phyloP scores from a whole-genome alignment of 78 protist genomes.

The Anaeramoeba flamelloides region DNA sequence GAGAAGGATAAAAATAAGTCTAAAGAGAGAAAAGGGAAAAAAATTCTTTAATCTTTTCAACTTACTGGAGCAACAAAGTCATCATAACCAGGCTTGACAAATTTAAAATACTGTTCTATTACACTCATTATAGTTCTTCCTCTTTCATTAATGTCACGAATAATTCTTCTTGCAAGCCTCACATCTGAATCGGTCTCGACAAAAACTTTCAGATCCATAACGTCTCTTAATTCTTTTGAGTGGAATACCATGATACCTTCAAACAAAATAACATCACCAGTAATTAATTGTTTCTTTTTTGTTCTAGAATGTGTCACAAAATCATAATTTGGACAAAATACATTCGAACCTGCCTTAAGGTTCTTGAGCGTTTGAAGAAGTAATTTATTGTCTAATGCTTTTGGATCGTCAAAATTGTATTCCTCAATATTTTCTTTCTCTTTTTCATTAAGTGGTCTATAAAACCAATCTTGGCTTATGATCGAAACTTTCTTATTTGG shows the following conservation, averaged over 20 bases:
- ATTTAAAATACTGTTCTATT: slow-evolving; percentile 37
- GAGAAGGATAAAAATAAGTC: too few relatives aligned
- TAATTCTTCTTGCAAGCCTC: slow-evolving; percentile 26
- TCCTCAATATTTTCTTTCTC: not conserved
- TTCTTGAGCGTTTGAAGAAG: not conserved
- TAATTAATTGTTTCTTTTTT: slow-evolving; percentile 18
- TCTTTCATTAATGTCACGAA: slow-evolving; percentile 47
- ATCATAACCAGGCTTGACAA: slow-evolving; percentile 60
- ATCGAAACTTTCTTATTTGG: slow-evolving; percentile 20
- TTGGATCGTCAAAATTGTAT: slow-evolving; percentile 51
- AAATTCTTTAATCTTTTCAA: too few relatives aligned
- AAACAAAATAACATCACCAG: slow-evolving; percentile 44
- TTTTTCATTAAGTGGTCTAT: slow-evolving; percentile 19
- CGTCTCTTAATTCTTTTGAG: slow-evolving; percentile 22
- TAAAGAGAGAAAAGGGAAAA: too few relatives aligned
- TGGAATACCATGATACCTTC: slow-evolving; percentile 55
- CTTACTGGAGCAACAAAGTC: slow-evolving; percentile 51
- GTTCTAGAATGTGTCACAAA: slow-evolving; percentile 30
- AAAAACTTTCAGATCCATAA: slow-evolving; percentile 46
- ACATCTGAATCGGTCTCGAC: slow-evolving; percentile 59
- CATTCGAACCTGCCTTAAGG: slow-evolving; percentile 23
- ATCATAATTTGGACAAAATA: slow-evolving; percentile 40
- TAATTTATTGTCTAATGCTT: slow-evolving; percentile 21
- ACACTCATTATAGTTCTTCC: slow-evolving; percentile 43
- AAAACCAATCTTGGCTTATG: slow-evolving; percentile 40